Base-by-base conservation (phyloP, 2,329 filamentous ascomycete species). In the Elsinoe ampelina region DNA sequence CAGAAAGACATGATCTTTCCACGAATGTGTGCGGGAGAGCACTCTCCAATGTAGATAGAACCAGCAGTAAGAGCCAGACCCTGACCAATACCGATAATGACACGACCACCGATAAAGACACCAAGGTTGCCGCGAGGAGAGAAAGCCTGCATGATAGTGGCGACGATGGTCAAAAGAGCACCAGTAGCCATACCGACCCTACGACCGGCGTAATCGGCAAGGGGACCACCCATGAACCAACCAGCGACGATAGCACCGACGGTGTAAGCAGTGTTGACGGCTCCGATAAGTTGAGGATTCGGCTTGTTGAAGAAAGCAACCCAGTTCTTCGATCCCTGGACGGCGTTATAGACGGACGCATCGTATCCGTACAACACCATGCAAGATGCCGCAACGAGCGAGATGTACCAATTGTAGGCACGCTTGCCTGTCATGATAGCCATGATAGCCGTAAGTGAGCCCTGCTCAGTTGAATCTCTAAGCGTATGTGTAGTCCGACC, bases 291-390 rank as follows among this genome's bases (percentile, higher is more conserved):
- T 56, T 77, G 71, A 0, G 71, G 62, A 56, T 68, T 61, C 4
- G 72, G 72, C n/a, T 71, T 65, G 62, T 83, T 73, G 69, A 86
- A 86, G 72, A 78, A 87, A 15, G 72, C 72, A 11, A 82, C 71
- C 84, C 85, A 88, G 67, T 87, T 79, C 12, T 80, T 68, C 1
- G 82, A 86, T 32, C 80, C 82, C 68, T 86, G 84, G 5, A 86
- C 79, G 4, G 84, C 83, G 68, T 88, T 88, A 75, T 83, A 88
- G 47, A 86, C 84, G 36, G 83, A 85, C 1, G 84, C 83, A 76
- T 87, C 85, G 67, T 87, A 87, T 58, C 85, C 85, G 67, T 87
- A 87, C 43, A 88, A 75, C 19, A 87, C 83, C 85, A 87, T 87
- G 68, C 83, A 87, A 68, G 83, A 82, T 64, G 85, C 84, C 57